Conservation (phyloP, 257 asterid genomes). For the Solanum clarkiae region DNA sequence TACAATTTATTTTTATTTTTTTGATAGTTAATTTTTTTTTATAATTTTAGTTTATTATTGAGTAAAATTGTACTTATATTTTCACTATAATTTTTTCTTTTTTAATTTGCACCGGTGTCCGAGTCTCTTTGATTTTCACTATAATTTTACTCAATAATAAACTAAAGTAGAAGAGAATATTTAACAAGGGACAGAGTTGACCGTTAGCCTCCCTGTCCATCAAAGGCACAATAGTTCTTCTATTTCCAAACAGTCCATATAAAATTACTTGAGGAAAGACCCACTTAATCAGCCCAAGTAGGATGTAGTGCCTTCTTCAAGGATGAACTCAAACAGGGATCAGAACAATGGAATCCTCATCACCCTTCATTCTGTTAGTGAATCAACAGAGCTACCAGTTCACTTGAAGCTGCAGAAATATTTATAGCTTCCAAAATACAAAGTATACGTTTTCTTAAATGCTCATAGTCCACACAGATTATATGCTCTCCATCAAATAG, state of each 20-base stretch:
- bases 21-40: too few relatives aligned
- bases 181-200: neutral
- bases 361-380: neutral
- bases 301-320: neutral
- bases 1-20: neutral
- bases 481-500: neutral
- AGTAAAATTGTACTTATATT: too few relatives aligned
- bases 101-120: too few relatives aligned
- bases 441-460: neutral
- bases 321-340: neutral
- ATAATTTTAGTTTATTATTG: too few relatives aligned
- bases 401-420: neutral
- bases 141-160: neutral
- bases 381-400: neutral
- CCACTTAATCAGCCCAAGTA: neutral
- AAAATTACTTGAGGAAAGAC: neutral
- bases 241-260: neutral
- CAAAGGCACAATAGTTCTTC: neutral
- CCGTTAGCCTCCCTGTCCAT: neutral
- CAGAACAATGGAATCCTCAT: neutral
- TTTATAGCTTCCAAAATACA: neutral
- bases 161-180: neutral
- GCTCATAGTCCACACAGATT: neutral
- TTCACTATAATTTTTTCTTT: too few relatives aligned
- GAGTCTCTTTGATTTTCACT: too few relatives aligned